These are phyloP conservation scores for Trifolium dubium DNA, from an alignment of 306 rosid genomes.

Conservation along the genomic window DNA sequence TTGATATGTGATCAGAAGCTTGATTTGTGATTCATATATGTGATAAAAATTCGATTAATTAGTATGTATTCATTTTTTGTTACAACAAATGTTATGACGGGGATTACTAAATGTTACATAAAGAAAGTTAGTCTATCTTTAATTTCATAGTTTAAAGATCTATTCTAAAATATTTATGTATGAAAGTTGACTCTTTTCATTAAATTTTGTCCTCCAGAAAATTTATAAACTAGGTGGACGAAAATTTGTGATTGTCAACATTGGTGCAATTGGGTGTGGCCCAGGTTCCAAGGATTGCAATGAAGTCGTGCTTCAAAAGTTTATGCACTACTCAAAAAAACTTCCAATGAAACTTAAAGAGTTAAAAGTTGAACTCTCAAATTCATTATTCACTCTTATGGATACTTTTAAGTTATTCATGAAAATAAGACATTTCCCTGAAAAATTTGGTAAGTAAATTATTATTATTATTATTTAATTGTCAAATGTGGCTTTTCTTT, in stretches of 20 bases:
- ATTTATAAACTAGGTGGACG: conserved; percentile 36
- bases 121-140: too few species aligned
- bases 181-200: not conserved
- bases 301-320: conserved; percentile 20
- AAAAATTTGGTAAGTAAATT: conserved; percentile 24
- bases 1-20: too few species aligned
- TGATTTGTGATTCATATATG: too few species aligned
- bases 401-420: conserved; percentile 21
- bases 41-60: too few species aligned
- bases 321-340: conserved; percentile 25
- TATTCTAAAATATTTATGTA: too few species aligned
- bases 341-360: conserved; percentile 13
- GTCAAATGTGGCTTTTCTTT: not conserved
- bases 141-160: too few species aligned
- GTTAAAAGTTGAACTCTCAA: not conserved
- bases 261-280: conserved; percentile 36
- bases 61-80: too few species aligned
- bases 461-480: not conserved
- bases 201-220: not conserved
- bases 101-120: too few species aligned
- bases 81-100: too few species aligned
- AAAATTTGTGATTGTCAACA: conserved; percentile 14
- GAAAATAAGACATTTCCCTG: conserved; percentile 5
- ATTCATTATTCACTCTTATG: conserved; percentile 10
- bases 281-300: conserved; percentile 9